Evolutionary conservation across 2,329 filamentous ascomycete species (phyloP), one percentile per base, ranked within the genome.

Genomic region (Cercospora zeina): DNA sequence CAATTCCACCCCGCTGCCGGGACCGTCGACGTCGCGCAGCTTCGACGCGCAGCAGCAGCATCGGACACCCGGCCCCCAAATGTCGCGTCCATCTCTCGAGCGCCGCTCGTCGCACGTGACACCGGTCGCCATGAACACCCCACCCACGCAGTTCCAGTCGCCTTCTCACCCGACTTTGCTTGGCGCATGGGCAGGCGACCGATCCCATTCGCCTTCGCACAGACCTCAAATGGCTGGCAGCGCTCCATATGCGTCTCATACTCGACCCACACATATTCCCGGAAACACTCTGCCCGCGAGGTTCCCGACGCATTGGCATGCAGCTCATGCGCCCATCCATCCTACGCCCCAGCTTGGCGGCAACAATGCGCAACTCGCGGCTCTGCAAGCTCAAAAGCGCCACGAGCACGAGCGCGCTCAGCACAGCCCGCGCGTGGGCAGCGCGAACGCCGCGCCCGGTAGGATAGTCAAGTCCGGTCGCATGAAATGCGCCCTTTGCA

Each of bases 401-500:
- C 21, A 49, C 13, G 42, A 49, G 27, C 13, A 21, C 21, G 42
- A 27, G 42, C 42, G 21, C 42, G 42, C 42, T 49, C 42, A 49
- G 24, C 42, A 49, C 13, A 21, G 21, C 24, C 42, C 19, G 27
- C 24, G 19, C 21, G 4, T 19, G 6, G 8, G 42, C 42, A 49
- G 27, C 14, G 42, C 42, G 42, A 49, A 21, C 42, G 14, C 42
- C 39, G 2, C 16, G 21, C 14, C 42, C 10, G 13, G 3, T 13
- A 8, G 21, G 1, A n/a, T 49, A n/a, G 16, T 10, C 53, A 39
- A 55, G 14, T 8, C 53, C n/a, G 27, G 37, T 4, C 55, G 61
- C 21, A 51, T 62, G 56, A 47, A 36, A 47, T 64, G 63, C 21
- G 16, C 34, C 9, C n/a, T 14, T 11, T 65, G 63, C 45, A n/a